Base-by-base conservation (phyloP, 768 basidiomycete species). In the Pulveroboletus ravenelii region DNA sequence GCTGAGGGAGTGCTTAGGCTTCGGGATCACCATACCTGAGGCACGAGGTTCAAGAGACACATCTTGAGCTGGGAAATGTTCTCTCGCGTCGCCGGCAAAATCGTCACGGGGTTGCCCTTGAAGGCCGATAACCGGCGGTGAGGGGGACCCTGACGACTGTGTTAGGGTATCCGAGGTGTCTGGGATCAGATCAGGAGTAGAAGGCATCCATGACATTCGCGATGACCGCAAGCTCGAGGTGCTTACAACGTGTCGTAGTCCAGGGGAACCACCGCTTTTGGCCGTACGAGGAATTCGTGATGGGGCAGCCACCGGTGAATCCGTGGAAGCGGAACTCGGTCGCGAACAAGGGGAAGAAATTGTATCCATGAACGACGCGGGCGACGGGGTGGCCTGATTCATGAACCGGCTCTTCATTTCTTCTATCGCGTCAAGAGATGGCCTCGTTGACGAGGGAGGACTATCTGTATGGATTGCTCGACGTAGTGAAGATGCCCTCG, bases 341-440 rank as follows among this genome's bases (percentile, higher is more conserved):
- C 52, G 46, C 5, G 50, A 53, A 39, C 29, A 49, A 30, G 55
- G 54, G 10, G 64, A 57, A 38, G 50, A 53, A 40, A 38, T 42
- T 3, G 59, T 20, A 45, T 55, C 60, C 48, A 56, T 35, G 47
- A 61, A 50, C 14, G 59, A 55, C 27, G 46, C 51, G 12, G 62
- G 59, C 13, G 70, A 64, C 9, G 70, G 57, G 20, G 53, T 43
- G 3, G 54, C 56, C 55, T 67, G 71, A 42, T 62, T 63, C 46
- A 81, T 63, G 56, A 84, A 78, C 36, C 81, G 70, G 56, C 68
- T 73, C 65, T 84, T 86, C 79, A 85, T 81, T 57, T 82, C 78
- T 61, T 83, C 78, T 41, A 83, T 70, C 2, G 80, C 79, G 20
- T 80, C 78, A 25, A 69, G 61, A 6, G 76, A 75, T 7, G 75